These are phyloP conservation scores for Alternaria atra DNA, from an alignment of 2,329 filamentous ascomycete genomes.

Conservation along the genomic window DNA sequence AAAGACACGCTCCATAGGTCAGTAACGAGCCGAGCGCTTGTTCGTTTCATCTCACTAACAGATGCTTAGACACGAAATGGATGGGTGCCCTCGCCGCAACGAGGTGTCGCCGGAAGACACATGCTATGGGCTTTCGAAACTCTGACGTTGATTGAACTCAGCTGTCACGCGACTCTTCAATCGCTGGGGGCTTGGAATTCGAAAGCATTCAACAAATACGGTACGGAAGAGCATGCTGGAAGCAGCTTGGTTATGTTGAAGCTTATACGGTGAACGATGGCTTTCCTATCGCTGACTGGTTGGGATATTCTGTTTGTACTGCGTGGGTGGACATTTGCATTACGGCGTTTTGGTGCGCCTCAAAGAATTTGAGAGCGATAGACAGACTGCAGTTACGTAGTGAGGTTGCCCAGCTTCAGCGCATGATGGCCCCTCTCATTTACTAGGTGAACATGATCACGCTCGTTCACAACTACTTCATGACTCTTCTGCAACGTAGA, in stretches of 20 bases:
- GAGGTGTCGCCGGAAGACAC: constrained; percentile 9
- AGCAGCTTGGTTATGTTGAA: constrained; percentile 1
- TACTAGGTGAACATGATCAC: constrained; percentile 14
- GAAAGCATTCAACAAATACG: not conserved
- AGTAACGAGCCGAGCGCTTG: constrained; percentile 31
- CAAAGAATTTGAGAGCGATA: constrained; percentile 15
- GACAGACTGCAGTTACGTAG: constrained; percentile 17
- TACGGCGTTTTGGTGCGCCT: constrained; percentile 24
- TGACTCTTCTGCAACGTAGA: not conserved
- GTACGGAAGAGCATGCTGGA: not conserved
- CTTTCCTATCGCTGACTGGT: constrained; percentile 2
- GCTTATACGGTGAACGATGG: not conserved
- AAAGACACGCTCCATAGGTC: constrained; percentile 86
- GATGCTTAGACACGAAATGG: constrained; percentile 73
- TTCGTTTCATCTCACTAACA: constrained; percentile 26
- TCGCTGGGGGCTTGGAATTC: constrained; percentile 5
- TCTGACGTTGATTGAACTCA: constrained; percentile 17
- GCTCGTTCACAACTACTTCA: not conserved
- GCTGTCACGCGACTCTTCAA: constrained; percentile 11
- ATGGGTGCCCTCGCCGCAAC: constrained; percentile 73
- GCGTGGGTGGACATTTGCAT: constrained; percentile 24
- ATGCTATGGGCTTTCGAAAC: constrained; percentile 13
- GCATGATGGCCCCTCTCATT: constrained; percentile 11
- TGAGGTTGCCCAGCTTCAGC: constrained; percentile 20
- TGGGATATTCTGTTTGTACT: constrained; percentile 9